A percentile compares a stretch with the other conserved stretches of the same genome.
Evolutionary conservation across 306 rosid genomes (phyloP).

Genomic region (Mimosa pudica): DNA sequence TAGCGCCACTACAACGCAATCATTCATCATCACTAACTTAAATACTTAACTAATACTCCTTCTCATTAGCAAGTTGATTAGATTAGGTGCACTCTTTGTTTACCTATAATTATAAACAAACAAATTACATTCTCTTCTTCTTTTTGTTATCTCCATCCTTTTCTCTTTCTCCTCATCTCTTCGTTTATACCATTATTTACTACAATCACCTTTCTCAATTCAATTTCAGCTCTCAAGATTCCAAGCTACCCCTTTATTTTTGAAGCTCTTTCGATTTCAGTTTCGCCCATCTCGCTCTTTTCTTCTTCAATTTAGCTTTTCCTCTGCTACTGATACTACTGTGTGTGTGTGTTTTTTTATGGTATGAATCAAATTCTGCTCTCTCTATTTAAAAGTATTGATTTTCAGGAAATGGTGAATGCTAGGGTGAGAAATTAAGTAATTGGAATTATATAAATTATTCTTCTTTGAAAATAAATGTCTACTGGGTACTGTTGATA

Average conservation of each 20-base stretch:
- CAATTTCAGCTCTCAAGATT: slow-evolving; percentile 22
- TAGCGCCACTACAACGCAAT: slow-evolving; percentile 34
- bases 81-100: neutral
- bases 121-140: neutral
- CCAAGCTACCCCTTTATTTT: slow-evolving; percentile 30
- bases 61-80: slow-evolving; percentile 5
- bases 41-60: slow-evolving; percentile 19
- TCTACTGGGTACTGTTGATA: slow-evolving; percentile 16
- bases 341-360: slow-evolving; percentile 2
- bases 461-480: slow-evolving; percentile 1
- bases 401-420: slow-evolving; percentile 1
- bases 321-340: slow-evolving; percentile 31
- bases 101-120: slow-evolving; percentile 12
- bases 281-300: slow-evolving; percentile 4
- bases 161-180: slow-evolving; percentile 35
- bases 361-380: slow-evolving; percentile 30
- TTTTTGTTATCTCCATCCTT: neutral
- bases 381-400: neutral
- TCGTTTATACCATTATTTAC: slow-evolving; percentile 28
- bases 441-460: neutral
- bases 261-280: slow-evolving; percentile 16
- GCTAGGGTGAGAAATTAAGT: neutral
- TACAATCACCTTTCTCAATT: slow-evolving; percentile 23
- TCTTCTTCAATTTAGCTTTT: slow-evolving; percentile 31
- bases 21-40: slow-evolving; percentile 3